A percentile compares a stretch with the other conserved stretches of the same genome.
These are phyloP conservation scores for Jatropha podagrica DNA, from an alignment of 441 rosid genomes.

Conservation along the genomic window DNA sequence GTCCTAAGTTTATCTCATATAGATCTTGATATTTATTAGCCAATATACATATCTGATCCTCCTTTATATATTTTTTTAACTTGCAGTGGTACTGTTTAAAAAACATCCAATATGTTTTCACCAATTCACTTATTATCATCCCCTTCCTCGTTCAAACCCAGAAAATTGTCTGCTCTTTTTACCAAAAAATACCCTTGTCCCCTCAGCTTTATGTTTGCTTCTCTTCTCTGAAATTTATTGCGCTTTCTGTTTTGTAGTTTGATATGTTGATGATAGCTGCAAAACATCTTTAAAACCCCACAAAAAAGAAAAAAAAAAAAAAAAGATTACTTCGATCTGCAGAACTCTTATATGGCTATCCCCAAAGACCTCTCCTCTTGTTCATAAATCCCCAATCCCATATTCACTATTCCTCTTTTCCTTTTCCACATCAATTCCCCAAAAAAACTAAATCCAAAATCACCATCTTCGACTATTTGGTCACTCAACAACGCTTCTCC, in stretches of 20 bases:
- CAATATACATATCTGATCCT: too few relatives aligned
- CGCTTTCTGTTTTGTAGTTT: neutral
- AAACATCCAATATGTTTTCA: too few relatives aligned
- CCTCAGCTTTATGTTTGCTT: neutral
- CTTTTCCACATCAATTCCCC: slow-evolving; percentile 19
- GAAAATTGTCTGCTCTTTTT: too few relatives aligned
- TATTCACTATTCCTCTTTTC: slow-evolving; percentile 18
- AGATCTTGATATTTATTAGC: too few relatives aligned
- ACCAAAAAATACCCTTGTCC: too few relatives aligned
- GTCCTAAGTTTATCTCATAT: too few relatives aligned
- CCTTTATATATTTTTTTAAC: too few relatives aligned
- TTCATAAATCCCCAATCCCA: slow-evolving; percentile 14
- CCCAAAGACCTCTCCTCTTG: slow-evolving; percentile 5
- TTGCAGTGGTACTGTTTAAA: too few relatives aligned
- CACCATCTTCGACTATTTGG: slow-evolving; percentile 29
- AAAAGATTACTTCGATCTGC: neutral
- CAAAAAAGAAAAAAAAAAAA: neutral
- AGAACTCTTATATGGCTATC: slow-evolving; percentile 13
- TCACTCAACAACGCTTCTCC: slow-evolving; percentile 32
- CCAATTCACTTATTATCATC: too few relatives aligned
- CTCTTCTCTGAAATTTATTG: neutral
- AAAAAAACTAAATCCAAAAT: slow-evolving; percentile 7
- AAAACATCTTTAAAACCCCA: neutral
- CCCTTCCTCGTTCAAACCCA: too few relatives aligned
- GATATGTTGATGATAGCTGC: neutral